Base-by-base conservation (phyloP, 139 green algal genomes). In the Closterium sp. region DNA sequence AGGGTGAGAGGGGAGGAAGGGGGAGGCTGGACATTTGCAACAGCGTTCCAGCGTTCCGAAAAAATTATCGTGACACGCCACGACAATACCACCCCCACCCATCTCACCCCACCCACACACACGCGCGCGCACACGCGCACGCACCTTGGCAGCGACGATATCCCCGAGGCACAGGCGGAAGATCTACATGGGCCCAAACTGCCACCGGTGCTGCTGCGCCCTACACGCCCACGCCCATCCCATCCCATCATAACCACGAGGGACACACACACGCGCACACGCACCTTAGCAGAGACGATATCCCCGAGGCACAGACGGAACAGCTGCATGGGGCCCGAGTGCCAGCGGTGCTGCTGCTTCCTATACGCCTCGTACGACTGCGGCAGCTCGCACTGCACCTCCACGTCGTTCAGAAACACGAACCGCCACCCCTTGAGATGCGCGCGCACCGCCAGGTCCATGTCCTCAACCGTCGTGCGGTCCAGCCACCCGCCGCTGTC, bases 341-440 rank as follows among this genome's bases (percentile, higher is more conserved):
- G 64, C 89, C 89, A 91, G 12, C 89, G 83, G 3, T 91, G 89
- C 89, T 91, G 89, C 89, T 91, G 89, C 84, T 88, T 88, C 0
- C 84, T 21, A n/a, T 91, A 91, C 28, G 89, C 89, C 30, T 90
- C 66, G 34, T 89, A 88, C 34, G 89, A 84, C 66, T 90, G 23
- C 83, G 89, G 89, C 81, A 91, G 89, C 89, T 91, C 89, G 76
- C 89, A 91, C 34, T 32, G 28, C 31, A 91, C 89, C 84, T 66
- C 34, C 31, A 91, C 89, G 66, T 91, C 89, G 76, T 91, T 91
- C n/a, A 91, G 25, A 23, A 90, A 91, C n/a, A 91, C 28, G 89
- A 91, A 91, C 23, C n/a, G 91, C 66, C 69, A 91, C 34, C 89
- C 89, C 34, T 90, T 81, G 12, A 91, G 33, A 33, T 91, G 89